Evolutionary conservation across 352 stramenopile species (phyloP), one percentile per base, ranked within the genome.

Genomic region (Peronosclerospora sorghi): DNA sequence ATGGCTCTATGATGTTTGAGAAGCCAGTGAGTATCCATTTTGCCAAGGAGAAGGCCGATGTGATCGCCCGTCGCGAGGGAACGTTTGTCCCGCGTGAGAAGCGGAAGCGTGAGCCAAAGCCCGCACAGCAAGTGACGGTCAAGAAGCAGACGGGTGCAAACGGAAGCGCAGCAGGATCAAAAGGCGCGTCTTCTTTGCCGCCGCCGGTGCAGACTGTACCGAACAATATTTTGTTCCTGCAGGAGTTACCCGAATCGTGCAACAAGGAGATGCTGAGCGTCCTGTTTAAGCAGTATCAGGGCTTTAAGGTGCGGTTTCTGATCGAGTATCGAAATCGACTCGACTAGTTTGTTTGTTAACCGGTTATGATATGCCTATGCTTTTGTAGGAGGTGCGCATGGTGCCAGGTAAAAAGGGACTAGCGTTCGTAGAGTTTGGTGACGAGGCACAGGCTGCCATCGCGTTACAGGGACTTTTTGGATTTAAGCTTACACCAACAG

Each of bases 231-330:
- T 50, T 98, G 39, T 96, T 98, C 56, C 70, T 96, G 26, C 72
- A 94, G 59, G 72, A 90, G 37, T 67, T 98, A 23, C 93, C 95
- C 17, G 64, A 86, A 19, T 95, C 96, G 41, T 97, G 91, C 62
- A 98, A 94, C 67, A 65, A 97, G 68, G 83, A 97, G 55, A 97
- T 97, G 86, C 72, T 98, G 32, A 75, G 62, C 36, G 93, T 97
- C 59, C 72, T 98, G 29, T 98, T 98, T 71, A 93, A 96, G 63
- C 91, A 97, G 71, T 97, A 97, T 68, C 66, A 89, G 32, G 95
- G 95, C 15, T 98, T 96, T 54, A 89, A 95, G 69, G 76, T 89
- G 37, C 56, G 64, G 26, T 6, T 30, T n/a, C 0, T 34, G 5
- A 5, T 35, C 1, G n/a, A 8, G 9, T 6, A 30, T 6, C 6